A percentile compares a stretch with the other conserved stretches of the same genome.
These are phyloP conservation scores for Fibroporia radiculosa DNA, from an alignment of 768 basidiomycete genomes.

Conservation along the genomic window DNA sequence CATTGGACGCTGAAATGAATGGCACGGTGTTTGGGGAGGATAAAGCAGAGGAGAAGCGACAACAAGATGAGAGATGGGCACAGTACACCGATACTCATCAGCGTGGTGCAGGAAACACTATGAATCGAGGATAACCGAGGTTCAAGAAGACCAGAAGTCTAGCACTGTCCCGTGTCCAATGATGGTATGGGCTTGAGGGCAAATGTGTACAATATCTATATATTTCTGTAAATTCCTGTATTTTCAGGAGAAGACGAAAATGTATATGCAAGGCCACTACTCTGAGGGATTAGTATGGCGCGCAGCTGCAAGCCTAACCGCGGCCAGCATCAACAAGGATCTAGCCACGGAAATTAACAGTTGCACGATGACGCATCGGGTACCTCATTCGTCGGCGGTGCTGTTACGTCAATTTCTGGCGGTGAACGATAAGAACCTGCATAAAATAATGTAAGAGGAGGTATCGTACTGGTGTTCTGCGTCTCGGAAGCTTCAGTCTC, in stretches of 20 bases:
- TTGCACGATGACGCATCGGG: conserved; percentile 85
- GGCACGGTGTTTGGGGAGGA: conserved; percentile 61
- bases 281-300: too few species aligned
- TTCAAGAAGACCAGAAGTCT: too few species aligned
- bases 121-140: conserved; percentile 76
- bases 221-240: too few species aligned
- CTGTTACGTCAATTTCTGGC: conserved; percentile 88
- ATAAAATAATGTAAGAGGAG: background rate
- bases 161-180: too few species aligned
- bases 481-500: conserved; percentile 45
- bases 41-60: conserved; percentile 68
- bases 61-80: conserved; percentile 91
- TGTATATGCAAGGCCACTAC: too few species aligned
- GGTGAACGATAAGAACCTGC: conserved; percentile 1
- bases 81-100: conserved; percentile 79
- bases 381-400: conserved; percentile 54
- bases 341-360: too few species aligned
- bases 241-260: too few species aligned
- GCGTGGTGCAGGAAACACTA: conserved; percentile 91
- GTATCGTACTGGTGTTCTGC: conserved; percentile 37
- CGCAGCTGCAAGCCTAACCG: too few species aligned
- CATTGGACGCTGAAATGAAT: conserved; percentile 77
- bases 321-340: too few species aligned
- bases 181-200: too few species aligned
- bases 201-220: too few species aligned